phyloP scores from a whole-genome alignment of 1,284 basidiomycete species.

The Caloboletus firmus region DNA sequence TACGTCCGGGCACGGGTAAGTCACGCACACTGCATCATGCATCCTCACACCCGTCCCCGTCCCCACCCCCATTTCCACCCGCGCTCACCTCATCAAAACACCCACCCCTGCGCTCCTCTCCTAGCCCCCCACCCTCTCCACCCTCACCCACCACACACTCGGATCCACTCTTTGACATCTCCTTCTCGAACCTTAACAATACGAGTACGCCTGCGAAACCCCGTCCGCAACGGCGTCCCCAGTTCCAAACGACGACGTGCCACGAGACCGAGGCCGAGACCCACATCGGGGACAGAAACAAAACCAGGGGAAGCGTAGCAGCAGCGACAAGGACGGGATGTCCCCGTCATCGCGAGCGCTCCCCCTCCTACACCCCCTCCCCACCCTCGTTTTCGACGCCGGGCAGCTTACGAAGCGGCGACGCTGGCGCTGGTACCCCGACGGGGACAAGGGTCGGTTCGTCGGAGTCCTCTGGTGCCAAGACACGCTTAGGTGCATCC shows the following conservation, averaged over 20 bases:
- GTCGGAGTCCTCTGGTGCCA: not conserved
- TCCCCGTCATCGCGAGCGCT: not conserved
- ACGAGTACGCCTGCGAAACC: conserved; percentile 33
- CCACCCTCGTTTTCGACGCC: conserved; percentile 20
- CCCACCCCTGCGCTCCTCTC: not conserved
- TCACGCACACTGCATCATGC: not conserved
- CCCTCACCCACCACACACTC: conserved; percentile 7
- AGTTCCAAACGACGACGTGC: not conserved
- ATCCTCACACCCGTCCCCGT: not conserved
- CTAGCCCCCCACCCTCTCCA: conserved; percentile 3
- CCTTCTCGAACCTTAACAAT: conserved; percentile 25
- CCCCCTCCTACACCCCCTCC: conserved; percentile 17
- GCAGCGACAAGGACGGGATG: not conserved
- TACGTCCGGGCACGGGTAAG: not conserved
- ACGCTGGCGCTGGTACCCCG: not conserved
- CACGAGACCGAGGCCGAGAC: not conserved
- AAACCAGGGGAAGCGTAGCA: not conserved
- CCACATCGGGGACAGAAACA: not conserved
- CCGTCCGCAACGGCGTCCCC: conserved; percentile 4
- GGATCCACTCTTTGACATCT: conserved; percentile 26
- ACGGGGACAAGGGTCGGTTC: not conserved
- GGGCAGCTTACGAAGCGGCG: not conserved
- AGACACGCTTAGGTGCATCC: not conserved
- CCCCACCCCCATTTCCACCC: not conserved
- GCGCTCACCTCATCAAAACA: not conserved